phyloP scores from a whole-genome alignment of 352 stramenopile species.

The Pythium rhizo-oryzae region DNA sequence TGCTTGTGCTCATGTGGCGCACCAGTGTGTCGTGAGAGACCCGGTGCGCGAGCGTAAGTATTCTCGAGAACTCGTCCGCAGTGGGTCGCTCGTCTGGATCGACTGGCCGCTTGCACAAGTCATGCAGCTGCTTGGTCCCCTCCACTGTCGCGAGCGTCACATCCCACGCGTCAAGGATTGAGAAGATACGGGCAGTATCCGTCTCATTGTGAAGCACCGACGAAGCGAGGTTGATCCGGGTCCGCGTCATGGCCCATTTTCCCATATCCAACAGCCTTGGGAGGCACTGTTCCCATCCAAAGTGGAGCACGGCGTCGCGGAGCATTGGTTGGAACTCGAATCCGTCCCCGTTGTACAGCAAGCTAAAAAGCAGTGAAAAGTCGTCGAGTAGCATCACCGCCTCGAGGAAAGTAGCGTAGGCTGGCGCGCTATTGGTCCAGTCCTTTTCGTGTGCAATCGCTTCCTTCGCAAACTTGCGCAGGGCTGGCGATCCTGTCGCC shows the following conservation, averaged over 20 bases:
- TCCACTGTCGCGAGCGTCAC: background rate
- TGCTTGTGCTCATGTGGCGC: no score
- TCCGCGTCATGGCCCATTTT: background rate
- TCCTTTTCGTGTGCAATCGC: no score
- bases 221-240: constrained; percentile 6
- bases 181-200: background rate
- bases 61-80: no score
- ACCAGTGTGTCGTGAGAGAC: no score
- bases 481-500: no score
- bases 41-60: no score
- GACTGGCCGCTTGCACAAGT: no score
- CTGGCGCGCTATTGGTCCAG: no score
- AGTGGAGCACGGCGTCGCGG: background rate
- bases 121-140: no score
- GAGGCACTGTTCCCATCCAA: constrained; percentile 12
- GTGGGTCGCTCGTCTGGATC: no score
- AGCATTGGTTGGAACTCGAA: constrained; percentile 7
- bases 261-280: background rate
- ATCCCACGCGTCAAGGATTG: background rate
- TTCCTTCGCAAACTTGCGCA: no score
- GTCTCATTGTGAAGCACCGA: constrained; percentile 6
- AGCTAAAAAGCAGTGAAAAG: background rate
- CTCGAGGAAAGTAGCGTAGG: background rate
- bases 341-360: background rate
- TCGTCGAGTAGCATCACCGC: background rate